Evolutionary conservation across 805 yeast species (phyloP).

Genomic region (Starmerella tilneyi): DNA sequence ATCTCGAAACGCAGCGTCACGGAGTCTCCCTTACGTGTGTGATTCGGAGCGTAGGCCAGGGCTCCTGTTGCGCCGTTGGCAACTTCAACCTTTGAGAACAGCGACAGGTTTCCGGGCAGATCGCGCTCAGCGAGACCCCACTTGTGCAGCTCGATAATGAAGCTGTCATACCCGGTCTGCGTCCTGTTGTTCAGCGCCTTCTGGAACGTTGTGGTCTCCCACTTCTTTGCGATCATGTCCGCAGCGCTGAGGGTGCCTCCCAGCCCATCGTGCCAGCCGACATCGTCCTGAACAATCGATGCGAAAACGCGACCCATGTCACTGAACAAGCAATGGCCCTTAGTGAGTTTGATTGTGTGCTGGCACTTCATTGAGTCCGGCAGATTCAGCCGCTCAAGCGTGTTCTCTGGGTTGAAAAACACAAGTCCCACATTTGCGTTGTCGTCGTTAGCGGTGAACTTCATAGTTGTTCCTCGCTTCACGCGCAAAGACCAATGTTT

Average conservation of each 20-base stretch:
- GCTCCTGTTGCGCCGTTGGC: slow-evolving; percentile 1
- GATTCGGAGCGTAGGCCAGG: slow-evolving; percentile 2
- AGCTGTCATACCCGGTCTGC: slow-evolving; percentile 13
- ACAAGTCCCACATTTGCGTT: slow-evolving; percentile 12
- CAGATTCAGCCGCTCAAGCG: slow-evolving; percentile 11
- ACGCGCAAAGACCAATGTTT: slow-evolving; percentile 14
- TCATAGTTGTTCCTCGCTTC: slow-evolving; percentile 13
- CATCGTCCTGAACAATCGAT: slow-evolving; percentile 8
- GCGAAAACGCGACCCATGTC: slow-evolving; percentile 16
- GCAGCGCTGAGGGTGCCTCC: slow-evolving; percentile 10
- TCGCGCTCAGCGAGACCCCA: slow-evolving; percentile 13
- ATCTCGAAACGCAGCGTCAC: slow-evolving; percentile 14
- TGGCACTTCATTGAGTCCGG: slow-evolving; percentile 15
- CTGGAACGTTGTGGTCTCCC: slow-evolving; percentile 14
- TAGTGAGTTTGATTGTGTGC: slow-evolving; percentile 12
- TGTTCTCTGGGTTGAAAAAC: slow-evolving; percentile 14
- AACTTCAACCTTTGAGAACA: slow-evolving; percentile 8
- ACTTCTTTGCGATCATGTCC: slow-evolving; percentile 11
- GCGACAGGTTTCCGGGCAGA: slow-evolving; percentile 11
- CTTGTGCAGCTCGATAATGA: slow-evolving; percentile 11
- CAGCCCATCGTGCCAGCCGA: slow-evolving; percentile 16
- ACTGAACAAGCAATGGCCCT: slow-evolving; percentile 14
- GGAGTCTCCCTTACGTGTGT: slow-evolving; percentile 1
- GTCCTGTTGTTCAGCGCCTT: slow-evolving; percentile 6
- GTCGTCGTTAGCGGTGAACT: slow-evolving; percentile 10